Conservation (phyloP, 345 rosid species). For the Citrus trifoliata region DNA sequence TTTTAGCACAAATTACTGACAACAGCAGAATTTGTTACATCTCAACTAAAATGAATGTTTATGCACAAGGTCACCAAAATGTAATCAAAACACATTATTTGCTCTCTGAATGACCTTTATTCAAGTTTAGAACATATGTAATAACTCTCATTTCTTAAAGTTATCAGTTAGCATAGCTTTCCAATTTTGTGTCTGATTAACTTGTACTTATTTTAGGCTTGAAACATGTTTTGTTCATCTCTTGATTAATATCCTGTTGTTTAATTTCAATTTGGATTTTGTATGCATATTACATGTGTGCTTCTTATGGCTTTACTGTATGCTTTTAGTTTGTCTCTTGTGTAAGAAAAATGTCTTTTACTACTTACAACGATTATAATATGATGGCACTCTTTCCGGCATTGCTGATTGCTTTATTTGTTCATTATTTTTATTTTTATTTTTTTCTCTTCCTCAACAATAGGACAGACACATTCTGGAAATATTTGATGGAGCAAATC, state of each 20-base stretch:
- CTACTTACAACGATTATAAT: background rate
- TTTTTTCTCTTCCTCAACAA: constrained; percentile 24
- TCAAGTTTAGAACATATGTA: too few species aligned
- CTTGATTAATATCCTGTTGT: background rate
- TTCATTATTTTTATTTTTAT: background rate
- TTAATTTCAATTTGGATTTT: background rate
- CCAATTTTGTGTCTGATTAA: background rate
- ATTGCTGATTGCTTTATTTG: too few species aligned
- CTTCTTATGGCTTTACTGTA: background rate
- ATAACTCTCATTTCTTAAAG: too few species aligned
- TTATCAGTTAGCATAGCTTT: background rate
- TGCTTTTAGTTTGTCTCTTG: background rate
- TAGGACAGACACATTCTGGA: constrained; percentile 79
- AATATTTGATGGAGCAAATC: constrained; percentile 52
- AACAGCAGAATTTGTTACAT: too few species aligned
- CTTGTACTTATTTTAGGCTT: background rate
- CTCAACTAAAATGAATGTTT: too few species aligned
- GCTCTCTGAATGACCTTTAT: too few species aligned
- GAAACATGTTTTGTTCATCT: background rate
- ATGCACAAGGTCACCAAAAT: too few species aligned
- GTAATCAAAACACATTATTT: too few species aligned
- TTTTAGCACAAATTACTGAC: too few species aligned
- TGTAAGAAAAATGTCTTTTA: background rate
- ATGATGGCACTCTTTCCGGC: background rate
- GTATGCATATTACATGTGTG: too few species aligned